These are phyloP conservation scores for Ganoderma meredithae DNA, from an alignment of 1,284 basidiomycete species.

Conservation along the genomic window DNA sequence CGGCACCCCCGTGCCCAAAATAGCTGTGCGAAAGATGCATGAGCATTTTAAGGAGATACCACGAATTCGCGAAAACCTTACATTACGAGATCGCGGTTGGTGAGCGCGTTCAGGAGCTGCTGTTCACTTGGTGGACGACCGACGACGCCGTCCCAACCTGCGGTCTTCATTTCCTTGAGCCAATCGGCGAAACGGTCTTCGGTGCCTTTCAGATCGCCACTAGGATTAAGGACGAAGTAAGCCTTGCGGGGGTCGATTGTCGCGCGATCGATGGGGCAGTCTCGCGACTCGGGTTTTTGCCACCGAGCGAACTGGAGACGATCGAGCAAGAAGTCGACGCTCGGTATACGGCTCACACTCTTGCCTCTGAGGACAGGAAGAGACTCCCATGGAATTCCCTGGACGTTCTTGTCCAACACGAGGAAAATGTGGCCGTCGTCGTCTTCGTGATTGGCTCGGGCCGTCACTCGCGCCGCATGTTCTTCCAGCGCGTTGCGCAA, in stretches of 20 bases:
- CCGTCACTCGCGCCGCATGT: slow-evolving; percentile 55
- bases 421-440: slow-evolving; percentile 84
- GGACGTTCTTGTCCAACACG: slow-evolving; percentile 90
- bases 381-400: slow-evolving; percentile 96
- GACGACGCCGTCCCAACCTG: slow-evolving; percentile 86
- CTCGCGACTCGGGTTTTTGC: slow-evolving; percentile 38
- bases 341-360: slow-evolving; percentile 92
- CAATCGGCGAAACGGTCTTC: slow-evolving; percentile 85
- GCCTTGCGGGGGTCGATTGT: slow-evolving; percentile 72
- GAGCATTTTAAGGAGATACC: not conserved
- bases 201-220: slow-evolving; percentile 87
- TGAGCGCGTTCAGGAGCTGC: slow-evolving; percentile 78
- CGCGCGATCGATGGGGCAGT: slow-evolving; percentile 51
- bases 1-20: slow-evolving; percentile 96
- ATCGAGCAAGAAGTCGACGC: slow-evolving; percentile 88
- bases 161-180: slow-evolving; percentile 71
- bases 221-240: slow-evolving; percentile 92
- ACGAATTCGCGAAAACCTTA: slow-evolving; percentile 48
- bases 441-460: slow-evolving; percentile 33
- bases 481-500: slow-evolving; percentile 76
- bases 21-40: slow-evolving; percentile 61
- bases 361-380: slow-evolving; percentile 86
- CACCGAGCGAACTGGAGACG: slow-evolving; percentile 69
- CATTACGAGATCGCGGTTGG: slow-evolving; percentile 84
- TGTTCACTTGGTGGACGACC: slow-evolving; percentile 84